Percentiles rank a stretch among this genome's conserved stretches.
These are phyloP conservation scores for Nephelium lappaceum DNA, from an alignment of 345 rosid genomes.

Conservation along the genomic window DNA sequence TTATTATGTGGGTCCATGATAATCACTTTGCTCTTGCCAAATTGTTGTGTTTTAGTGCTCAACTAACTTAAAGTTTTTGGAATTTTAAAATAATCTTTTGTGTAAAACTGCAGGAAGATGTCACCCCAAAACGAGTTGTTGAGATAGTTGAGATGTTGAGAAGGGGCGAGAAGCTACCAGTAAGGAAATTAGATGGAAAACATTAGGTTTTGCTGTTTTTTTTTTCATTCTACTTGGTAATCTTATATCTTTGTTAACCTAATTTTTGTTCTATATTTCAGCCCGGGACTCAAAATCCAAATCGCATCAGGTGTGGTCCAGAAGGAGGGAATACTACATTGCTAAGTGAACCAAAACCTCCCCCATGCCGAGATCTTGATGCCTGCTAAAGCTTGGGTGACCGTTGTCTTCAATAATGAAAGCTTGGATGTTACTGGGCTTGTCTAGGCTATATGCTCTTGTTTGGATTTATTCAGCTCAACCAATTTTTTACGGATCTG, in stretches of 20 bases:
- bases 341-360: conserved; percentile 80
- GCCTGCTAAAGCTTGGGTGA: conserved; percentile 59
- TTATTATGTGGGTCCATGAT: conserved; percentile 66
- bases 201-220: neutral
- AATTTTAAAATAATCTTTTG: conserved; percentile 22
- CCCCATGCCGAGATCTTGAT: conserved; percentile 89
- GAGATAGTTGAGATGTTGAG: conserved; percentile 88
- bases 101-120: conserved; percentile 79
- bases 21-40: conserved; percentile 10
- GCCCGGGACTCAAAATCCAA: conserved; percentile 94
- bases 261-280: conserved; percentile 31
- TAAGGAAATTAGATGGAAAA: conserved; percentile 37
- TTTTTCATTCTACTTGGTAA: neutral
- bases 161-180: conserved; percentile 90
- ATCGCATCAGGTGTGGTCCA: conserved; percentile 85
- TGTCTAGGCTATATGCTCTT: conserved; percentile 18
- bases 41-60: neutral
- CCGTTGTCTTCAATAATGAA: conserved; percentile 46
- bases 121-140: conserved; percentile 81
- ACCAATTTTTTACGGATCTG: conserved; percentile 20
- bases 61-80: neutral
- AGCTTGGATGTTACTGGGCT: conserved; percentile 34
- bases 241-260: neutral
- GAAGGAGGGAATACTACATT: conserved; percentile 94
- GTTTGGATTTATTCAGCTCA: conserved; percentile 23